These are phyloP conservation scores for Gymnopilus junonius DNA, from an alignment of 768 basidiomycete genomes.

Conservation along the genomic window DNA sequence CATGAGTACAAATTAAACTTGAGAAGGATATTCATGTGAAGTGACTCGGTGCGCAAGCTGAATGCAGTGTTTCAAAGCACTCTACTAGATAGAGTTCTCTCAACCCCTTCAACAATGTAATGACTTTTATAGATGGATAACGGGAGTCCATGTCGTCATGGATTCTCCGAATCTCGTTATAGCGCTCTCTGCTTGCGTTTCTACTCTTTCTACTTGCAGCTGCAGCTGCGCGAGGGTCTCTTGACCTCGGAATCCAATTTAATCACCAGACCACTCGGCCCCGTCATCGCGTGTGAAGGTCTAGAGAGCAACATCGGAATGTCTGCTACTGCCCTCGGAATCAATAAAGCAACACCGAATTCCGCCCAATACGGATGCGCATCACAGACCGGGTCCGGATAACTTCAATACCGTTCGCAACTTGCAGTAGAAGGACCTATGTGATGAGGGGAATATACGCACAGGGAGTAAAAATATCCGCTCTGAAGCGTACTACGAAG, in stretches of 20 bases:
- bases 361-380: not conserved
- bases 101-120: not conserved
- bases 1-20: not conserved
- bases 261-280: conserved; percentile 9
- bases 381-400: conserved; percentile 1
- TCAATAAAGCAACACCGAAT: not conserved
- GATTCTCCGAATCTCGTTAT: not conserved
- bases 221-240: not conserved
- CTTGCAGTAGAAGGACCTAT: not conserved
- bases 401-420: not conserved
- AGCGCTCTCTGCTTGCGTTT: too few species aligned
- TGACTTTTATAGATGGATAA: not conserved
- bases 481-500: not conserved
- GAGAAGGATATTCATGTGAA: not conserved
- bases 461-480: not conserved
- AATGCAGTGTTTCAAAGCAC: not conserved
- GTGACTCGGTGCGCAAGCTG: not conserved
- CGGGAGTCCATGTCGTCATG: not conserved
- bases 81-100: not conserved
- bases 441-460: not conserved
- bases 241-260: not conserved
- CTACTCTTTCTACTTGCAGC: too few species aligned
- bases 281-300: conserved; percentile 5
- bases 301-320: not conserved
- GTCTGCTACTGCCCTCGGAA: not conserved